Base-by-base conservation (phyloP, 768 basidiomycete genomes). In the Imleria badia region DNA sequence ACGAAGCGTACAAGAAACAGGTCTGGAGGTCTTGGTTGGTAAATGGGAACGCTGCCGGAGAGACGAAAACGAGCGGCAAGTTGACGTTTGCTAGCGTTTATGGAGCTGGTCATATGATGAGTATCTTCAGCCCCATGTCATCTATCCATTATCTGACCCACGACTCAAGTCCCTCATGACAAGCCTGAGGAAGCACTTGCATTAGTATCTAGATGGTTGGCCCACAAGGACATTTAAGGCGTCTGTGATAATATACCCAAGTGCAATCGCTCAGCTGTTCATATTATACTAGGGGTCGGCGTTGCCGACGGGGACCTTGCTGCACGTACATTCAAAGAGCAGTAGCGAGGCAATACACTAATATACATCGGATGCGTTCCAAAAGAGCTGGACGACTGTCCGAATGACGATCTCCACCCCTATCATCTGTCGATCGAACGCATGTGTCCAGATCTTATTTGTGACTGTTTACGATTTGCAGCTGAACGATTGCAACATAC, bases 21-120 rank as follows among this genome's bases (percentile, higher is more conserved):
- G 62, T 71, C 12, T 69, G 84, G 64, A 70, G 73, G 42, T 74
- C 81, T 11, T 90, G 86, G 86, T 61, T 62, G 0, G 78, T 88
- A 10, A 73, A 81, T 55, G 82, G 81, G 12, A 60, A 75, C 50
- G 68, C 68, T 40, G 87, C 79, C 0, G 87, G 87, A 6, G 74
- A 75, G 64, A 82, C 79, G 41, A 82, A 84, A 68, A 75, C 71
- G 30, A 76, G 75, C 34, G 79, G 77, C 8, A 78, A 79, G 19
- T 70, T 92, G 52, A 87, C 85, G 35, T 88, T 84, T 65, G 81
- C 79, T 15, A 87, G 82, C 1, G 70, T 89, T 35, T 70, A 77
- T 42, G 85, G 78, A 6, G 89, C 87, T 29, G 89, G 89, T n/a
- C 89, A 91, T 72, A 86, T 87, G 85, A 86, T 85, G 38, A 61